phyloP scores from a whole-genome alignment of 306 rosid genomes.

The Amphicarpaea edgeworthii region DNA sequence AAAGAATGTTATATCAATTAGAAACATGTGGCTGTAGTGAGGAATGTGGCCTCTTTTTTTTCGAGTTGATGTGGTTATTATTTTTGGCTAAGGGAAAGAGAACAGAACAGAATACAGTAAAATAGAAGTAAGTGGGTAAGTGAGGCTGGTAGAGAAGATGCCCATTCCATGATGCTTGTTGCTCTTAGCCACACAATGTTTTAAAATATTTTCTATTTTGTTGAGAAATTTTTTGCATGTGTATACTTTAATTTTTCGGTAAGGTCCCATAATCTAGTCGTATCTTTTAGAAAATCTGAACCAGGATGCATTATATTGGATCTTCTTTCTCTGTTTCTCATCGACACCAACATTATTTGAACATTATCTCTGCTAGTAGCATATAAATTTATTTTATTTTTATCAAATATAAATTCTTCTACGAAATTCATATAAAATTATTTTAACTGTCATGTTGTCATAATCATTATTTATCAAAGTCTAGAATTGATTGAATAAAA shows the following conservation, averaged over 20 bases:
- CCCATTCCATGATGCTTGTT: conserved; percentile 36
- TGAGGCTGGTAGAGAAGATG: conserved; percentile 25
- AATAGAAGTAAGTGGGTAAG: conserved; percentile 28
- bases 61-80: conserved; percentile 9
- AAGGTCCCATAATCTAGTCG: not conserved
- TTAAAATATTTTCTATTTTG: not conserved
- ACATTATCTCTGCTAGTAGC: no score
- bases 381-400: no score
- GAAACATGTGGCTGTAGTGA: conserved; percentile 47
- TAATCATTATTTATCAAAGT: no score
- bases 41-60: conserved; percentile 20
- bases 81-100: conserved; percentile 7
- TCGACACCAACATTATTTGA: not conserved
- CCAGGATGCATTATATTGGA: not conserved
- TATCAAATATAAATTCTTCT: no score
- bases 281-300: conserved; percentile 33
- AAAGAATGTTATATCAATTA: conserved; percentile 30
- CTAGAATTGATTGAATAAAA: no score
- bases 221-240: conserved; percentile 18
- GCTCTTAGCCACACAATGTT: conserved; percentile 26
- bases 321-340: not conserved
- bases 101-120: conserved; percentile 17
- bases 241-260: not conserved
- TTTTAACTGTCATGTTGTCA: no score
- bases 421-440: no score